Evolutionary conservation across 768 basidiomycete genomes (phyloP).

Genomic region (Postia placenta): DNA sequence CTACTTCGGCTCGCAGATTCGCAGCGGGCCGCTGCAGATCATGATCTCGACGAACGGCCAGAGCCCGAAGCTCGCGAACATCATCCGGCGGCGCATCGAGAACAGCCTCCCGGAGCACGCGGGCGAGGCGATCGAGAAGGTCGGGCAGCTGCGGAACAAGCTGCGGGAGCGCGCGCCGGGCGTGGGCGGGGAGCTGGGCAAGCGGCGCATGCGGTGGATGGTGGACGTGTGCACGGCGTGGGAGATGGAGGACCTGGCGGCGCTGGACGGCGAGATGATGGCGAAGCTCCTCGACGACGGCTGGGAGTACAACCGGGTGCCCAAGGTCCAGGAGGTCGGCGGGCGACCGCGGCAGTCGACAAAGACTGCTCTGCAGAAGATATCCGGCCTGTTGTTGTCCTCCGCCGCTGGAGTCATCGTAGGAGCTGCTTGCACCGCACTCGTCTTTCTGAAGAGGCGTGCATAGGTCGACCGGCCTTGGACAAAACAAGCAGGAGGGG

Average conservation of each 20-base stretch:
- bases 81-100: slow-evolving; percentile 70
- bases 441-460: slow-evolving; percentile 26
- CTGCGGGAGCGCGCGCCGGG: slow-evolving; percentile 80
- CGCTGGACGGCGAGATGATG: slow-evolving; percentile 62
- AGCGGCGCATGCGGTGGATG: slow-evolving; percentile 91
- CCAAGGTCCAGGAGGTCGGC: slow-evolving; percentile 20
- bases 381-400: slow-evolving; percentile 20
- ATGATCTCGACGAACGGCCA: slow-evolving; percentile 96
- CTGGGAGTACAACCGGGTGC: slow-evolving; percentile 64
- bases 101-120: slow-evolving; percentile 60
- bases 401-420: slow-evolving; percentile 33
- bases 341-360: slow-evolving; percentile 4
- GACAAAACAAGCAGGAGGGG: no score
- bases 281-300: slow-evolving; percentile 69
- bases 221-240: slow-evolving; percentile 78
- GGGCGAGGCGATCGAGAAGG: slow-evolving; percentile 72
- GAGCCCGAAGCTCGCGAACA: slow-evolving; percentile 84
- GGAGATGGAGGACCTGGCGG: slow-evolving; percentile 75
- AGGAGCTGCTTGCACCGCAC: slow-evolving; percentile 35
- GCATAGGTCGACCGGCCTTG: no score
- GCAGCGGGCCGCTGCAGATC: slow-evolving; percentile 86
- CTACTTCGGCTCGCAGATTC: slow-evolving; percentile 93
- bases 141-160: slow-evolving; percentile 66
- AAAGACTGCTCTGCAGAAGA: slow-evolving; percentile 1
- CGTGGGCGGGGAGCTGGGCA: slow-evolving; percentile 70